Conservation (phyloP, 192 early-diverging fungal genomes). For the Backusella westeae region DNA sequence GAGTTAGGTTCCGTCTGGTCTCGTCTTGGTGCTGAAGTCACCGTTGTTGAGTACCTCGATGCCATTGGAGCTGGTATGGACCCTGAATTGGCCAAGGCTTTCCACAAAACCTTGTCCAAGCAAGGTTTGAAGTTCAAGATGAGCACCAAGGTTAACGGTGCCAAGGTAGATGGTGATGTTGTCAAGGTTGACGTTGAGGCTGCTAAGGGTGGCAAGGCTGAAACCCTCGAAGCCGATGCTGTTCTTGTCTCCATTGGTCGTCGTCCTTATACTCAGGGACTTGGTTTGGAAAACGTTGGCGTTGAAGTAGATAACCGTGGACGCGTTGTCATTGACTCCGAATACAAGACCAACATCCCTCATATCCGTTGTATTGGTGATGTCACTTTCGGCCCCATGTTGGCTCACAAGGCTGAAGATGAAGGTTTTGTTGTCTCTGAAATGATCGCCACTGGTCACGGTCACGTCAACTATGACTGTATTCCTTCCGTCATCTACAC, state of each 20-base stretch:
- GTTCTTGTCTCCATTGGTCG: constrained; percentile 94
- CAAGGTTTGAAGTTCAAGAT: constrained; percentile 99
- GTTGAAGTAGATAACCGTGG: constrained; percentile 86
- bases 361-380: constrained; percentile 96
- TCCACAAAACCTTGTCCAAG: constrained; percentile 90
- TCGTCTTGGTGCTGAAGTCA: constrained; percentile 91
- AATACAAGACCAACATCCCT: constrained; percentile 83
- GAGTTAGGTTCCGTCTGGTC: constrained; percentile 98
- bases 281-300: constrained; percentile 91
- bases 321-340: constrained; percentile 81
- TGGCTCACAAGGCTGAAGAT: constrained; percentile 99
- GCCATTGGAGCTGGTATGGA: constrained; percentile 98
- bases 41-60: constrained; percentile 92
- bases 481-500: constrained; percentile 99
- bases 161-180: constrained; percentile 81
- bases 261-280: constrained; percentile 88
- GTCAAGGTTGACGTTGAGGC: constrained; percentile 91
- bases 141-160: constrained; percentile 91
- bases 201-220: constrained; percentile 74
- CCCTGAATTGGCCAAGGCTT: constrained; percentile 86
- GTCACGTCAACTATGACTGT: constrained; percentile 98
- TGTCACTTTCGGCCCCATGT: constrained; percentile 95
- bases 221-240: constrained; percentile 88
- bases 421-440: constrained; percentile 96
- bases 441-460: constrained; percentile 86